Percentiles rank a stretch among this genome's conserved stretches.
Conservation (phyloP, 768 basidiomycete genomes). For the Krasilnikovozyma curviuscula region DNA sequence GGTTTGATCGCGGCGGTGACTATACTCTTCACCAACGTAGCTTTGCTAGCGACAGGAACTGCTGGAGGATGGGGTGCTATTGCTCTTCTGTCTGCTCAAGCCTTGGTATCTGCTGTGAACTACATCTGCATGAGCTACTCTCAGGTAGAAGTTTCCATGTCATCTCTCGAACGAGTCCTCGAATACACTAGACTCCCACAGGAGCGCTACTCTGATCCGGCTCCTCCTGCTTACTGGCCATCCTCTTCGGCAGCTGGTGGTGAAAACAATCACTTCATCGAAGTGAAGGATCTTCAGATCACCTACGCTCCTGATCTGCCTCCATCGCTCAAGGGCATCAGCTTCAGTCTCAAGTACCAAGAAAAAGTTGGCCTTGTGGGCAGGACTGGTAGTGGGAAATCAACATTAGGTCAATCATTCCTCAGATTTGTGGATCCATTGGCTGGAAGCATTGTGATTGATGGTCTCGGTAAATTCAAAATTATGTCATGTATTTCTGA, state of each 20-base stretch:
- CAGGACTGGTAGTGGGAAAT: constrained; percentile 25
- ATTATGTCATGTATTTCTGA: no score
- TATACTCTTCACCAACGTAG: constrained; percentile 56
- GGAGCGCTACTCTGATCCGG: no score
- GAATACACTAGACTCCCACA: no score
- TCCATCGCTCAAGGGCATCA: constrained; percentile 50
- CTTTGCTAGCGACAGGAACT: constrained; percentile 49
- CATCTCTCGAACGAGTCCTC: constrained; percentile 73
- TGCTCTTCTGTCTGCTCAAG: constrained; percentile 50
- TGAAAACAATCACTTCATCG: background rate
- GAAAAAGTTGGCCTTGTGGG: constrained; percentile 32
- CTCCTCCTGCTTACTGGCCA: constrained; percentile 89
- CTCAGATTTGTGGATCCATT: constrained; percentile 58
- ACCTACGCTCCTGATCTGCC: constrained; percentile 67
- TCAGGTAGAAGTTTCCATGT: no score
- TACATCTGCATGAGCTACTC: constrained; percentile 6
- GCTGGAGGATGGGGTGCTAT: constrained; percentile 33
- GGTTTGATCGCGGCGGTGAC: constrained; percentile 66
- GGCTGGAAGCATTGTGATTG: constrained; percentile 53
- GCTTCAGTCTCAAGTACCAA: constrained; percentile 45
- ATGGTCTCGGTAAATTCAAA: no score
- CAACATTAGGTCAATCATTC: constrained; percentile 64
- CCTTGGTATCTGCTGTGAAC: constrained; percentile 33
- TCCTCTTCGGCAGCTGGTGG: constrained; percentile 26
- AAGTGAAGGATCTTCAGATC: constrained; percentile 45